Base-by-base conservation (phyloP, 495 filamentous ascomycete species). In the Penicillium atrosanguineum region DNA sequence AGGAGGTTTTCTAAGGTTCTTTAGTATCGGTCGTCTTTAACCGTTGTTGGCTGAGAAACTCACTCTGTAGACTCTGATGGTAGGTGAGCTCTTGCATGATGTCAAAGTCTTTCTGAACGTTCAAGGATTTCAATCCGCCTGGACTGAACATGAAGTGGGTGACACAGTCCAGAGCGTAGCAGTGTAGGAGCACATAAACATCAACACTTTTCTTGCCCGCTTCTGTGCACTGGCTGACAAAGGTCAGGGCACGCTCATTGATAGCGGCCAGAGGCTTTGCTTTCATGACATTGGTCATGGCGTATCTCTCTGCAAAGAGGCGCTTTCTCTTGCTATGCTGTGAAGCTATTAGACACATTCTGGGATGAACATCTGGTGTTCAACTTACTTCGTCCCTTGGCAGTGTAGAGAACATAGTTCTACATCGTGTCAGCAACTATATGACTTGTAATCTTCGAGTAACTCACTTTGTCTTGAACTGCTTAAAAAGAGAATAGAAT, bases 61-160 rank as follows among this genome's bases (percentile, higher is more conserved):
- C 56, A 84, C 83, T 81, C 52, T 84, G 79, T 8, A 87, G 71
- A 52, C 82, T 87, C 50, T 84, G 74, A 44, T 87, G 83, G 39
- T 85, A 84, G 4, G 83, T 79, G 2, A 86, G 69, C 60, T 88
- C 83, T 51, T 80, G 73, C 84, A 88, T 86, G 19, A 87, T 75
- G 28, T 79, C 75, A 47, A 79, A 77, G 46, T 86, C 81, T 29
- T 77, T 59, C 12, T 60, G 43, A 9, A 64, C 54, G 31, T 73
- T 62, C 3, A 88, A 75, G 0, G 83, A 85, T 48, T 81, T 70
- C 14, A 81, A 74, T 0, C 82, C 83, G 21, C 81, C 73, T 0
- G 83, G 84, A 44, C 83, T 82, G 59, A 87, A 87, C 38, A 87
- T 71, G 52, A 84, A 82, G 60, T 85, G 80, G 3, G 83, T 84